These are phyloP conservation scores for Silene coronaria DNA, from an alignment of 179 eudicot species.

Conservation along the genomic window DNA sequence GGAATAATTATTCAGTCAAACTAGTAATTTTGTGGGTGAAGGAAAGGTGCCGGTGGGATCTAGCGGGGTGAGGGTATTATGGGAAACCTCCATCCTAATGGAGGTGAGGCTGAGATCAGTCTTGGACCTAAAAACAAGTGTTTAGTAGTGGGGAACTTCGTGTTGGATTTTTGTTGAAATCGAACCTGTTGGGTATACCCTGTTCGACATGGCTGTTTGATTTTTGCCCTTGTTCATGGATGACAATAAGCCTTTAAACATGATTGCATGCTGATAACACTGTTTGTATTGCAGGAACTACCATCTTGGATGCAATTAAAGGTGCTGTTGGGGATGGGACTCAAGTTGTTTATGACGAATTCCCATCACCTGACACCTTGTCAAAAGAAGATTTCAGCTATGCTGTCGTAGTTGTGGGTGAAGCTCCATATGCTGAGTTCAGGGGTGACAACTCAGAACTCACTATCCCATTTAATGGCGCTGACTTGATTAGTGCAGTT, in stretches of 20 bases:
- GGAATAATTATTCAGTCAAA: not conserved
- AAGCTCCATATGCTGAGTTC: constrained; percentile 67
- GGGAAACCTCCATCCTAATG: too few species aligned
- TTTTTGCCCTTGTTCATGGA: not conserved
- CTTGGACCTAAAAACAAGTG: too few species aligned
- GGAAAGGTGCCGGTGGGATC: not conserved
- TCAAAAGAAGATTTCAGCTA: constrained; percentile 40
- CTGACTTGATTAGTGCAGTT: constrained; percentile 43
- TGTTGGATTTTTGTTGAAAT: not conserved
- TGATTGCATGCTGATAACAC: constrained; percentile 5
- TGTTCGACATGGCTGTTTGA: not conserved
- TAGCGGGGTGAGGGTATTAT: not conserved
- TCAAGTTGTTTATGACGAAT: constrained; percentile 48
- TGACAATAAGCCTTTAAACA: not conserved
- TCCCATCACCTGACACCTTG: constrained; percentile 54
- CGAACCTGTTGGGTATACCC: not conserved
- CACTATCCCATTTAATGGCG: constrained; percentile 54
- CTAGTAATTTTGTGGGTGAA: not conserved
- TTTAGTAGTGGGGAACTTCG: not conserved
- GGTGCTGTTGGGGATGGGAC: constrained; percentile 46
- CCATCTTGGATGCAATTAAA: constrained; percentile 68
- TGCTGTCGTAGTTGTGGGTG: constrained; percentile 77
- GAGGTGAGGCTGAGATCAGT: too few species aligned
- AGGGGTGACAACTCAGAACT: constrained; percentile 63
- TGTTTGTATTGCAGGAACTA: constrained; percentile 45